Conservation (phyloP, 2,329 filamentous ascomycete genomes). For the Dichotomopilus funicola region DNA sequence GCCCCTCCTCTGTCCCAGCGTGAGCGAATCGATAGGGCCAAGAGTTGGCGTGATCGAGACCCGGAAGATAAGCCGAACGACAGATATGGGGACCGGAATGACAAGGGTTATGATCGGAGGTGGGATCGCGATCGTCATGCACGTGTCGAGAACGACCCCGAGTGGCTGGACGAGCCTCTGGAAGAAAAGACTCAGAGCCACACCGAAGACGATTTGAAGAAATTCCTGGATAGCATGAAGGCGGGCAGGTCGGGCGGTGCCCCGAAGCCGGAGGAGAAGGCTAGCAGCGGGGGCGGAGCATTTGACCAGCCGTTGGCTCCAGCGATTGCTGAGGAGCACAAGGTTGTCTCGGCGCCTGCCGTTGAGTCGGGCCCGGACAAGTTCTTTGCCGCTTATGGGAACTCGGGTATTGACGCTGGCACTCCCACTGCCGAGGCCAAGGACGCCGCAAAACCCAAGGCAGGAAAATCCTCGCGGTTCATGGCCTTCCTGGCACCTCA, state of each 20-base stretch:
- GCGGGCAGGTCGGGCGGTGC: constrained; percentile 45
- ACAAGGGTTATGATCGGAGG: constrained; percentile 51
- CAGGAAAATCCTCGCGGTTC: constrained; percentile 72
- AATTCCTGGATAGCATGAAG: constrained; percentile 90
- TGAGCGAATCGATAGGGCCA: constrained; percentile 51
- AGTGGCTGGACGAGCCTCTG: constrained; percentile 76
- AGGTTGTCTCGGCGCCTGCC: constrained; percentile 52
- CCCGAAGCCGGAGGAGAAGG: constrained; percentile 33
- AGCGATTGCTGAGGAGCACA: constrained; percentile 41
- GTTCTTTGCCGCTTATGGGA: constrained; percentile 60
- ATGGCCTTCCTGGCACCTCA: constrained; percentile 70
- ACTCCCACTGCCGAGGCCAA: constrained; percentile 35
- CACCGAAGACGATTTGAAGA: constrained; percentile 87
- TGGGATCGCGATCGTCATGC: constrained; percentile 52
- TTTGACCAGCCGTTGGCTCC: constrained; percentile 30
- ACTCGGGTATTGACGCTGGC: constrained; percentile 36
- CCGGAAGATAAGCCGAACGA: constrained; percentile 33
- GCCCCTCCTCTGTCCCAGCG: constrained; percentile 37
- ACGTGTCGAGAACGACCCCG: constrained; percentile 71
- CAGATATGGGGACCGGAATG: constrained; percentile 40
- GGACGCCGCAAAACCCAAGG: constrained; percentile 49
- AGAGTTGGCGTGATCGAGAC: constrained; percentile 55
- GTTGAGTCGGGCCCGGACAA: constrained; percentile 66
- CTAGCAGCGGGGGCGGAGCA: constrained; percentile 24
- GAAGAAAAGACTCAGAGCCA: constrained; percentile 65